Evolutionary conservation across 2,329 filamentous ascomycete species (phyloP).

Genomic region (Aspergillus felis): DNA sequence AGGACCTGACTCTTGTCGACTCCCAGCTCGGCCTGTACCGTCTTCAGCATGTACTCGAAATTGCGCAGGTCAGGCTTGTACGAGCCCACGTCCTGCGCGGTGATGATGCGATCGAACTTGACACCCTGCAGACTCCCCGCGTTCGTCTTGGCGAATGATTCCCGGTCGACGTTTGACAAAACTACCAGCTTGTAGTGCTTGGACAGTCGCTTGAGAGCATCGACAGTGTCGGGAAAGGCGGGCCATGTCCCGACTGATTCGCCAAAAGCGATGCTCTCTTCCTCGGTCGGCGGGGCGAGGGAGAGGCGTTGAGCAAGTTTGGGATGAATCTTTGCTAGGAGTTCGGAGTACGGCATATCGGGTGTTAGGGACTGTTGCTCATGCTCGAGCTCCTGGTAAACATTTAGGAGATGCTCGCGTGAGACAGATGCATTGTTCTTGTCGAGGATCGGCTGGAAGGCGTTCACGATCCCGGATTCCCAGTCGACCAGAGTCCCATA

Average conservation of each 20-base stretch:
- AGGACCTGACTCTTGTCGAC: slow-evolving; percentile 56
- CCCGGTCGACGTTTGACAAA: slow-evolving; percentile 55
- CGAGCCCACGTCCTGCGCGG: slow-evolving; percentile 65
- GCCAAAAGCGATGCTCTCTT: slow-evolving; percentile 47
- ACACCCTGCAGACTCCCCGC: slow-evolving; percentile 47
- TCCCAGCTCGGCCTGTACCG: slow-evolving; percentile 52
- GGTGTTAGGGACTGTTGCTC: slow-evolving; percentile 54
- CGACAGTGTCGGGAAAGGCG: slow-evolving; percentile 55
- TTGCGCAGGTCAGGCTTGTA: slow-evolving; percentile 67
- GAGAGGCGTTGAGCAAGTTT: slow-evolving; percentile 29
- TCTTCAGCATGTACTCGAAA: slow-evolving; percentile 61
- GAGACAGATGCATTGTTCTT: slow-evolving; percentile 38
- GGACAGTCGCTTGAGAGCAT: slow-evolving; percentile 47
- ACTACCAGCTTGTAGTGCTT: slow-evolving; percentile 54
- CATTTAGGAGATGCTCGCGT: slow-evolving; percentile 17
- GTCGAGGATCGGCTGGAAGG: slow-evolving; percentile 45
- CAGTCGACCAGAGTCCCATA: slow-evolving; percentile 78
- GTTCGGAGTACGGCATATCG: slow-evolving; percentile 54
- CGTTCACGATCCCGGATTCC: slow-evolving; percentile 61
- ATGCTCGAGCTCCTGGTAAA: slow-evolving; percentile 35
- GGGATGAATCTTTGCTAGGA: slow-evolving; percentile 50
- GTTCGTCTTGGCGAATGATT: slow-evolving; percentile 48
- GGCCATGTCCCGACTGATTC: slow-evolving; percentile 50
- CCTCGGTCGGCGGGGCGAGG: slow-evolving; percentile 11
- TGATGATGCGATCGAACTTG: slow-evolving; percentile 63